Percentiles rank a stretch among this genome's conserved stretches.
phyloP scores from a whole-genome alignment of 2,329 filamentous ascomycete species.

The Teratosphaeria destructans region DNA sequence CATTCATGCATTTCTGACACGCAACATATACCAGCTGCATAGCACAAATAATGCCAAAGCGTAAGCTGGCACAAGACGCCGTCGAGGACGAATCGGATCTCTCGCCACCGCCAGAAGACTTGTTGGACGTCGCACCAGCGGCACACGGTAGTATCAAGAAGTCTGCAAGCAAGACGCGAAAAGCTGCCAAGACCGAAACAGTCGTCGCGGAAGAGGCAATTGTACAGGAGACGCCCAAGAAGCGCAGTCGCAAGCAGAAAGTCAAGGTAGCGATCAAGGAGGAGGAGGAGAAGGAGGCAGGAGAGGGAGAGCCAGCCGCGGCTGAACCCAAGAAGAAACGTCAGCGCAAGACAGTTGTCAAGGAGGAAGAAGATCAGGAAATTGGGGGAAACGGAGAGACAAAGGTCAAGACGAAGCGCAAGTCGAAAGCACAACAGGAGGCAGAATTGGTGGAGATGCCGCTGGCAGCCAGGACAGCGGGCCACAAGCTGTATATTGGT shows the following conservation, averaged over 20 bases:
- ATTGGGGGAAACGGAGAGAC: conserved; percentile 3
- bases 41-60: conserved; percentile 18
- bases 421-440: conserved; percentile 48
- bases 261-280: conserved; percentile 4
- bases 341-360: conserved; percentile 7
- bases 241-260: conserved; percentile 5
- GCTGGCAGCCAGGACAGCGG: conserved; percentile 57
- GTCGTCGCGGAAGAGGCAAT: background rate
- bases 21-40: background rate
- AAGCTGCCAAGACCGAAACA: conserved; percentile 3
- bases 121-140: conserved; percentile 1
- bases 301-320: conserved; percentile 1
- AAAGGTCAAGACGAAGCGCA: conserved; percentile 24
- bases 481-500: conserved; percentile 74
- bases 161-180: conserved; percentile 13
- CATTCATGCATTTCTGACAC: background rate
- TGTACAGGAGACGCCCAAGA: background rate
- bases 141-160: background rate
- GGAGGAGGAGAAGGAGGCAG: background rate
- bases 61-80: conserved; percentile 8
- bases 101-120: conserved; percentile 10
- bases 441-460: conserved; percentile 50
- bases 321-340: conserved; percentile 5
- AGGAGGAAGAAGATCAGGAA: conserved; percentile 5
- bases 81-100: conserved; percentile 11